Evolutionary conservation across 1,139 yeast species (phyloP).

Genomic region (Hyphopichia pseudoburtonii): DNA sequence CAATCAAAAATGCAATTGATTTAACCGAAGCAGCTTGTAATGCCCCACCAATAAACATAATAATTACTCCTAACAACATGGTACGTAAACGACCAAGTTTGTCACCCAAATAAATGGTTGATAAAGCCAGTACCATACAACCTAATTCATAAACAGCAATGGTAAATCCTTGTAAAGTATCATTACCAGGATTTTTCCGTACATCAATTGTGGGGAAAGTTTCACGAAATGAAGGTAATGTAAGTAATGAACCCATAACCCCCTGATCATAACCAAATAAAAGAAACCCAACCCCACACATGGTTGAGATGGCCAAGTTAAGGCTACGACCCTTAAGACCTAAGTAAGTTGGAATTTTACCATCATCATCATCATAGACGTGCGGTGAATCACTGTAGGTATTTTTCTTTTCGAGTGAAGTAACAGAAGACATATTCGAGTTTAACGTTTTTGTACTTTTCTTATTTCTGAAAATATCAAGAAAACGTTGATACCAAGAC

Average conservation of each 20-base stretch:
- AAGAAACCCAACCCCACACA: conserved; percentile 29
- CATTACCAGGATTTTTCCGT: conserved; percentile 13
- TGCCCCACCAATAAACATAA: conserved; percentile 25
- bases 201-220: conserved; percentile 37
- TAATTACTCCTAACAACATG: conserved; percentile 21
- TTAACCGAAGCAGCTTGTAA: conserved; percentile 26
- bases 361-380: no score
- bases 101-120: conserved; percentile 27
- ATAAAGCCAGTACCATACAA: conserved; percentile 23
- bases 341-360: conserved; percentile 15
- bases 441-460: no score
- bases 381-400: no score
- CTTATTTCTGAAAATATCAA: no score
- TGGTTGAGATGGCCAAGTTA: conserved; percentile 24
- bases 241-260: conserved; percentile 55
- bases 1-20: conserved; percentile 24
- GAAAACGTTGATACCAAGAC: no score
- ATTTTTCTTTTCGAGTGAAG: no score
- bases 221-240: conserved; percentile 35
- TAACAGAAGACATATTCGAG: no score
- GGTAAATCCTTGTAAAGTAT: conserved; percentile 23
- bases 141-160: conserved; percentile 27
- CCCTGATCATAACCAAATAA: conserved; percentile 78
- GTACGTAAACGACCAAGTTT: conserved; percentile 22
- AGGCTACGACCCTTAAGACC: conserved; percentile 28